Evolutionary conservation across 106 monocot species (phyloP).

Genomic region (Alisma plantagoaquatica): DNA sequence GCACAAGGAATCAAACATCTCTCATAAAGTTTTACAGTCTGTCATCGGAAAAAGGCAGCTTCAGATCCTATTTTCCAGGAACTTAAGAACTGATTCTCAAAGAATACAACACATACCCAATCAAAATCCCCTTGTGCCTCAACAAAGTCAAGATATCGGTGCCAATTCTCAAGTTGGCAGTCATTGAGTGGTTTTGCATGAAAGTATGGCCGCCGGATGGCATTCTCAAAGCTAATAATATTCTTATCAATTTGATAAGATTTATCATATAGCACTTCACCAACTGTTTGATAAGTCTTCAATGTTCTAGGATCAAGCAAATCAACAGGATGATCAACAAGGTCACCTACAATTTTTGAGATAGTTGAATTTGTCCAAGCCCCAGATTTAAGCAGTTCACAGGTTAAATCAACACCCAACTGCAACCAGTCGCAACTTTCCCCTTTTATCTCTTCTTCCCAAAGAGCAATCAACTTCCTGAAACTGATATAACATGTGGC

Average conservation of each 20-base stretch:
- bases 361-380: slow-evolving; percentile 21
- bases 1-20: slow-evolving; percentile 99
- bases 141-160: slow-evolving; percentile 85
- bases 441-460: slow-evolving; percentile 41
- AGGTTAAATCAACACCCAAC: slow-evolving; percentile 11
- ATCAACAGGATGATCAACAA: slow-evolving; percentile 26
- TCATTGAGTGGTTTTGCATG: slow-evolving; percentile 75
- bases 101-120: slow-evolving; percentile 49
- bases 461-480: slow-evolving; percentile 44
- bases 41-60: slow-evolving; percentile 28
- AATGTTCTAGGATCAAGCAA: slow-evolving; percentile 17
- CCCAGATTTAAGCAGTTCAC: slow-evolving; percentile 20
- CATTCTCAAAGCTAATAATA: slow-evolving; percentile 52
- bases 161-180: slow-evolving; percentile 73
- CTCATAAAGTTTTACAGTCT: slow-evolving; percentile 97
- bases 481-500: slow-evolving; percentile 29
- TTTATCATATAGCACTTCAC: slow-evolving; percentile 38
- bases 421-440: slow-evolving; percentile 1
- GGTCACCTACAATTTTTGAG: slow-evolving; percentile 16
- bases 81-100: neutral
- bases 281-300: slow-evolving; percentile 44
- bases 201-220: slow-evolving; percentile 61
- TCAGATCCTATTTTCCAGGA: slow-evolving; percentile 13
- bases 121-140: slow-evolving; percentile 90
- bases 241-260: slow-evolving; percentile 47